Conservation (phyloP, 2,329 filamentous ascomycete genomes). For the Penicillium sclerotiorum region DNA sequence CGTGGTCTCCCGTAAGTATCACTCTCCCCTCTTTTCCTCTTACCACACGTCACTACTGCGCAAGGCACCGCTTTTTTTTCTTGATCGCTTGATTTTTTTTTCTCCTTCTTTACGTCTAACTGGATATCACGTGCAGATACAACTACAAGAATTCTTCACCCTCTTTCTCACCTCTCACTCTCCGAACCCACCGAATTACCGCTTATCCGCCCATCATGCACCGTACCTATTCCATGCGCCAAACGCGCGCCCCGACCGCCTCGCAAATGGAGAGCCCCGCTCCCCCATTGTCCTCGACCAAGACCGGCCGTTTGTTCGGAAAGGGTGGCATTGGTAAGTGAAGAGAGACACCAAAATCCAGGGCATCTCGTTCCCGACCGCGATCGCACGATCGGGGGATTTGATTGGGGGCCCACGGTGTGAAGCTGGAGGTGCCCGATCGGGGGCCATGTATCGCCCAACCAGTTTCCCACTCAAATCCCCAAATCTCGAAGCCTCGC, state of each 20-base stretch:
- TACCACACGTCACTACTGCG: constrained; percentile 39
- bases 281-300: constrained; percentile 87
- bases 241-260: constrained; percentile 91
- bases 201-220: constrained; percentile 67
- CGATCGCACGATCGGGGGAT: constrained; percentile 1
- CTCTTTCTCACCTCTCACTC: constrained; percentile 2
- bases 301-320: constrained; percentile 86
- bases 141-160: neutral
- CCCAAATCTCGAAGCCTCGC: neutral
- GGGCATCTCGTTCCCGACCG: constrained; percentile 1
- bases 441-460: constrained; percentile 7
- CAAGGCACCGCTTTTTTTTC: constrained; percentile 17
- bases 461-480: neutral
- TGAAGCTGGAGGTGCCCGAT: constrained; percentile 11
- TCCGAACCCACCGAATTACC: neutral
- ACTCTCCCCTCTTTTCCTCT: constrained; percentile 11
- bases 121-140: constrained; percentile 14
- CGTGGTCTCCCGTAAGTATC: constrained; percentile 2
- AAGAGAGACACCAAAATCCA: neutral
- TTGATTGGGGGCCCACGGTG: neutral
- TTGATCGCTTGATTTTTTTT: constrained; percentile 3
- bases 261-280: constrained; percentile 90
- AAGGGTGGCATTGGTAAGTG: constrained; percentile 79
- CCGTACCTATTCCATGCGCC: constrained; percentile 98
- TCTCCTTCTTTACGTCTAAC: constrained; percentile 5